Conservation (phyloP, 1,284 basidiomycete genomes). For the Rhizopogon parksii region DNA sequence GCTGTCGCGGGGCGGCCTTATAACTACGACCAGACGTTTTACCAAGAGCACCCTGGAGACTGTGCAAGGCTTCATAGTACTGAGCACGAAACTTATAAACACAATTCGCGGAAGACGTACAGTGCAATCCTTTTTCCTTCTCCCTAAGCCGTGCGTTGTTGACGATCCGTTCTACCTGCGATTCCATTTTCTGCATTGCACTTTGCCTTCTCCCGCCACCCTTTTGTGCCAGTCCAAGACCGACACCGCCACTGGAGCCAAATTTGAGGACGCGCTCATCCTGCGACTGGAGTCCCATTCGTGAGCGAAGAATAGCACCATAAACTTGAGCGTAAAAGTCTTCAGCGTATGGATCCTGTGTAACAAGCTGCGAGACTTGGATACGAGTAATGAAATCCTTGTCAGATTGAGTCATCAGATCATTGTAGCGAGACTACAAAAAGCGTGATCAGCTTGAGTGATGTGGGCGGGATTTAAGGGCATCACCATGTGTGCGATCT, state of each 20-base stretch:
- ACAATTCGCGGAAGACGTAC: conserved; percentile 33
- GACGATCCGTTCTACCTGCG: conserved; percentile 95
- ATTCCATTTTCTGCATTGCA: conserved; percentile 96
- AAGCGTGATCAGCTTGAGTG: conserved; percentile 8
- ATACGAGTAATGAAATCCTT: conserved; percentile 99
- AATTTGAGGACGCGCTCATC: conserved; percentile 78
- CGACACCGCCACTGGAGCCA: conserved; percentile 73
- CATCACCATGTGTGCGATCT: conserved; percentile 78
- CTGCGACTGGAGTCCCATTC: conserved; percentile 56
- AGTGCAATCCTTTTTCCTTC: conserved; percentile 69
- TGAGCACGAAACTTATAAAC: neutral
- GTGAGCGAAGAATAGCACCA: conserved; percentile 73
- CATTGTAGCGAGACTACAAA: conserved; percentile 87
- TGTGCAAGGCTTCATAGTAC: conserved; percentile 50
- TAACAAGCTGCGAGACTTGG: conserved; percentile 95
- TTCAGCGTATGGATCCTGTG: conserved; percentile 93
- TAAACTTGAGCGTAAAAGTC: conserved; percentile 99
- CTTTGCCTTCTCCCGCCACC: conserved; percentile 71
- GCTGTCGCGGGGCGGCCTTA: conserved; percentile 91
- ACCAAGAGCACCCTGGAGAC: conserved; percentile 92
- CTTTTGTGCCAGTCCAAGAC: conserved; percentile 67
- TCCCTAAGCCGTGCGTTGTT: conserved; percentile 85
- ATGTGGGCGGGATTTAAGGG: conserved; percentile 2
- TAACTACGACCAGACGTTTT: conserved; percentile 89
- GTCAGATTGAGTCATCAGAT: conserved; percentile 97